Conservation (phyloP, 2,329 filamentous ascomycete genomes). For the Rhinocladiella mackenziei region DNA sequence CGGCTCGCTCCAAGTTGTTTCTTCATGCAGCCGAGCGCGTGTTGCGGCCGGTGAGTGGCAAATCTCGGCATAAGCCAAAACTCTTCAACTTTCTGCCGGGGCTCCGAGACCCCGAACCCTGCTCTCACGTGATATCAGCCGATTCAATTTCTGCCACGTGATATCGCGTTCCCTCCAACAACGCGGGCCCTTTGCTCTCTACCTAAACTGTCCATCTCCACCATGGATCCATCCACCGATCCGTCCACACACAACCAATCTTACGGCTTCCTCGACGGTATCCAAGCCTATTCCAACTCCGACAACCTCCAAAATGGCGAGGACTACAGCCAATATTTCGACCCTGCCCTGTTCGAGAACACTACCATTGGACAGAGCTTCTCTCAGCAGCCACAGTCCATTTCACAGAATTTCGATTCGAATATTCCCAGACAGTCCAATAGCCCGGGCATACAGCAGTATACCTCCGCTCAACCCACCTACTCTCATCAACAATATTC, state of each 20-base stretch:
- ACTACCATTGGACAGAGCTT: conserved; percentile 18
- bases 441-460: conserved; percentile 25
- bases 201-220: background rate
- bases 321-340: conserved; percentile 24
- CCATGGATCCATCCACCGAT: conserved; percentile 23
- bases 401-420: conserved; percentile 24
- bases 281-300: conserved; percentile 15
- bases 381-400: conserved; percentile 19
- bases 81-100: conserved; percentile 4
- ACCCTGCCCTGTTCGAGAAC: conserved; percentile 27
- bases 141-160: background rate
- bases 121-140: background rate
- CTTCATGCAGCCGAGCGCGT: conserved; percentile 21
- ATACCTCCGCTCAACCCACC: conserved; percentile 17
- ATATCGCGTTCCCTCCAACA: background rate
- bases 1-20: too few relatives aligned
- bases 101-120: background rate
- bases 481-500: conserved; percentile 21
- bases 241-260: conserved; percentile 13
- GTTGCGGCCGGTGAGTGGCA: conserved; percentile 25
- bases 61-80: conserved; percentile 22
- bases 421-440: conserved; percentile 20
- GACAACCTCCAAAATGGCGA: conserved; percentile 18
- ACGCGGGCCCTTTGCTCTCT: too few relatives aligned
- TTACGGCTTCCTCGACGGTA: conserved; percentile 21